Evolutionary conservation across 495 filamentous ascomycete species (phyloP).

Genomic region (Penicillium paxilli): DNA sequence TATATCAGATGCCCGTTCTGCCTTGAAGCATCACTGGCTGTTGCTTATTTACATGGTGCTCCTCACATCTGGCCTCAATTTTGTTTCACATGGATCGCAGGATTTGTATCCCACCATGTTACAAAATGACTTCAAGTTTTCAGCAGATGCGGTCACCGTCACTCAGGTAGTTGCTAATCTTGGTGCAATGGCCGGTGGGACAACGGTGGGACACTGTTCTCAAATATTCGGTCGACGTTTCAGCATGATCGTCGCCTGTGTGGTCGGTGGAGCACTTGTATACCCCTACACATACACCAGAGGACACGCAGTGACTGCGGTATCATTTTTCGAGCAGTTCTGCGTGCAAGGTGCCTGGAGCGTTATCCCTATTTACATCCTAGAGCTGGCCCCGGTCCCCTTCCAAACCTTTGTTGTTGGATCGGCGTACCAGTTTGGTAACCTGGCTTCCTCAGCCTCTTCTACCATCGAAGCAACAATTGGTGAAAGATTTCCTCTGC

Average conservation of each 20-base stretch:
- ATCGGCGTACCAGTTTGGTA: slow-evolving; percentile 80
- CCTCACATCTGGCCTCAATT: slow-evolving; percentile 82
- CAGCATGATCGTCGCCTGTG: slow-evolving; percentile 69
- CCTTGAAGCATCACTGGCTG: not conserved
- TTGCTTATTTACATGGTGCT: not conserved
- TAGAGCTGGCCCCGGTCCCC: slow-evolving; percentile 76
- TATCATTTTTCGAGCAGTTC: slow-evolving; percentile 84
- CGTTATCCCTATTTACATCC: slow-evolving; percentile 76
- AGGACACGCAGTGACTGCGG: slow-evolving; percentile 61
- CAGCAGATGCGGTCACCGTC: slow-evolving; percentile 65
- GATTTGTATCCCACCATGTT: slow-evolving; percentile 86
- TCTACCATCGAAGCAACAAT: too few species aligned
- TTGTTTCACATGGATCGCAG: slow-evolving; percentile 84
- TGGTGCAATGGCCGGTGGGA: slow-evolving; percentile 50
- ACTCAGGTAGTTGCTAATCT: slow-evolving; percentile 83
- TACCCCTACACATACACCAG: slow-evolving; percentile 73
- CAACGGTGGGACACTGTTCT: slow-evolving; percentile 65
- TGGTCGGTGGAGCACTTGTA: slow-evolving; percentile 70
- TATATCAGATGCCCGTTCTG: not conserved
- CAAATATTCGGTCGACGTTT: slow-evolving; percentile 81
- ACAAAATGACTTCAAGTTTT: slow-evolving; percentile 69
- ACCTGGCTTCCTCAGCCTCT: slow-evolving; percentile 73
- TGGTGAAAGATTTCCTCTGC: too few species aligned
- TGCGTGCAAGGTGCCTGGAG: slow-evolving; percentile 83
- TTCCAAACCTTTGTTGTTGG: slow-evolving; percentile 84